phyloP scores from a whole-genome alignment of 306 rosid species.

The Quercus cerris region DNA sequence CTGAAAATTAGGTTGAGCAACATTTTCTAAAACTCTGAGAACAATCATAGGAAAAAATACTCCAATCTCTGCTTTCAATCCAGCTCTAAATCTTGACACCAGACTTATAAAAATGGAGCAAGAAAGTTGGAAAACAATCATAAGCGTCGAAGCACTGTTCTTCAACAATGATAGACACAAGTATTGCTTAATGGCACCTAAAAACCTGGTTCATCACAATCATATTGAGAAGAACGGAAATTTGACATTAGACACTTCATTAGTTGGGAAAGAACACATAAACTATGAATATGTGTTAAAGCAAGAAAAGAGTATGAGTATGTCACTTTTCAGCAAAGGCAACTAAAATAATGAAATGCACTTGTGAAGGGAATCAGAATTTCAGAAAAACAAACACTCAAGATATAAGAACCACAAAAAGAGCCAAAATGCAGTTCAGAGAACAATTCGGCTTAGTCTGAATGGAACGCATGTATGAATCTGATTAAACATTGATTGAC shows the following conservation, averaged over 20 bases:
- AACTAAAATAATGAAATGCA: constrained; percentile 2
- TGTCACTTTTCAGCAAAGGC: constrained; percentile 7
- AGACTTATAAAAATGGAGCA: constrained; percentile 98
- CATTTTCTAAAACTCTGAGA: constrained; percentile 96
- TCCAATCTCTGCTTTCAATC: constrained; percentile 98
- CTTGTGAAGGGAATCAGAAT: not conserved
- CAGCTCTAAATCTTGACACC: constrained; percentile 97
- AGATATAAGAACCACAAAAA: not conserved
- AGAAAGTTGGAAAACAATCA: constrained; percentile 93
- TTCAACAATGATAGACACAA: constrained; percentile 91
- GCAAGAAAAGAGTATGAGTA: not conserved
- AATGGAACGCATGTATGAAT: not conserved
- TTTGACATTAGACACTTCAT: not conserved
- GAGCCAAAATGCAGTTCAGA: not conserved
- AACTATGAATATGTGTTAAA: not conserved
- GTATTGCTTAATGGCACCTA: constrained; percentile 99
- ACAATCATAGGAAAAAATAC: constrained; percentile 99
- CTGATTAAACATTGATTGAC: not conserved
- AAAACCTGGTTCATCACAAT: constrained; percentile 72
- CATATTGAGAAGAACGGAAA: constrained; percentile 17
- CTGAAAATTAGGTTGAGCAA: constrained; percentile 96
- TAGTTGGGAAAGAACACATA: not conserved
- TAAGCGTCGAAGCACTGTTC: constrained; percentile 98
- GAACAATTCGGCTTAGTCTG: not conserved
- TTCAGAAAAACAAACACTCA: not conserved